A percentile compares a stretch with the other conserved stretches of the same genome.
Evolutionary conservation across 2,329 filamentous ascomycete genomes (phyloP).

Genomic region (Fusarium humuli): DNA sequence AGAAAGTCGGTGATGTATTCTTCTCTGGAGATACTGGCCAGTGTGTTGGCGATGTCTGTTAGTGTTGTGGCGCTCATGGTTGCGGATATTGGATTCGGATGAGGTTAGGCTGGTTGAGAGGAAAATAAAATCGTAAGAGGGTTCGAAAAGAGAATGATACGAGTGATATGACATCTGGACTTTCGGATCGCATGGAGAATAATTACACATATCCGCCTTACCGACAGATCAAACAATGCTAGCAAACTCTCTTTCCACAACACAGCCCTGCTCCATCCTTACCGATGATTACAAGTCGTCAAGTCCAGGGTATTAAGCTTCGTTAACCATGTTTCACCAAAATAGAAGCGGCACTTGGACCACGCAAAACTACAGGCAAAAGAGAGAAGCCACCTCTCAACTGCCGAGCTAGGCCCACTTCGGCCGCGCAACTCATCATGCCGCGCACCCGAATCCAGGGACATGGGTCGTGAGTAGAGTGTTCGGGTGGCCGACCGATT

Average conservation of each 20-base stretch:
- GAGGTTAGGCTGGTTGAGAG: neutral
- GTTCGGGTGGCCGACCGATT: neutral
- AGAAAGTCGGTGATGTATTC: conserved; percentile 11
- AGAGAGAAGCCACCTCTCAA: neutral
- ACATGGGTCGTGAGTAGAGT: neutral
- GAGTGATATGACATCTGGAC: neutral
- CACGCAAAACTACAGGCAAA: neutral
- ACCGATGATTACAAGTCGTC: neutral
- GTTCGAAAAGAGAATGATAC: neutral
- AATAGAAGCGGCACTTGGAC: neutral
- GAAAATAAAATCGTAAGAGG: too few species aligned
- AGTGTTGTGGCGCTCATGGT: neutral
- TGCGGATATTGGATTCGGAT: fast-evolving
- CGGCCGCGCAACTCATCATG: neutral
- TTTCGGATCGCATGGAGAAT: neutral
- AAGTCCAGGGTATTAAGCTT: neutral
- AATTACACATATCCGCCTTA: neutral
- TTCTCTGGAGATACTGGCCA: neutral
- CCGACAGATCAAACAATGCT: neutral
- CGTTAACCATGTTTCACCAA: conserved; percentile 4
- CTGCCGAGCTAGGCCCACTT: conserved; percentile 15
- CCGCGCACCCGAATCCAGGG: neutral
- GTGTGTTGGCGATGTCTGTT: neutral
- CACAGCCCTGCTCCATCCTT: neutral
- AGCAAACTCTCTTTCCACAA: neutral